These are phyloP conservation scores for Fusarium robinianum DNA, from an alignment of 2,329 filamentous ascomycete genomes.

Conservation along the genomic window DNA sequence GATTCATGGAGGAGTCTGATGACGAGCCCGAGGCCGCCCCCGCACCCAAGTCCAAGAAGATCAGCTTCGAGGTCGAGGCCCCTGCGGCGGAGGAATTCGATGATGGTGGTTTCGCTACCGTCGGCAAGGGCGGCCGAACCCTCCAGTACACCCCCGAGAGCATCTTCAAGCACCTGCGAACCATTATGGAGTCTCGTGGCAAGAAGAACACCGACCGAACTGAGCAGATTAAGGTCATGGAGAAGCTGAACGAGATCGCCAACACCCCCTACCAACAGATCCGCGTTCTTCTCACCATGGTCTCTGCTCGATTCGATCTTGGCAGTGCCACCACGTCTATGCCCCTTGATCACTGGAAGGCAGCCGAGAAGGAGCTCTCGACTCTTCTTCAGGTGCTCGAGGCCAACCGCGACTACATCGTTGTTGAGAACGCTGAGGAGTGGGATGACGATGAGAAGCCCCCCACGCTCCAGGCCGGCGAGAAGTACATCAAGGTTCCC, in stretches of 20 bases:
- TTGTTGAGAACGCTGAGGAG: slow-evolving; percentile 91
- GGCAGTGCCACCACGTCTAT: slow-evolving; percentile 80
- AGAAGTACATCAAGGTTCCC: slow-evolving; percentile 86
- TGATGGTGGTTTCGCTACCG: slow-evolving; percentile 85
- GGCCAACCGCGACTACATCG: slow-evolving; percentile 76
- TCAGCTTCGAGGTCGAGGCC: slow-evolving; percentile 49
- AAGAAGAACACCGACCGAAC: slow-evolving; percentile 97
- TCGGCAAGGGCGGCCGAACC: slow-evolving; percentile 86
- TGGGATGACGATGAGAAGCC: slow-evolving; percentile 99
- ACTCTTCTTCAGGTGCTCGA: slow-evolving; percentile 80
- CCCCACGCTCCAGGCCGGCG: slow-evolving; percentile 71
- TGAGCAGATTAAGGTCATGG: slow-evolving; percentile 97
- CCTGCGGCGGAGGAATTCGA: slow-evolving; percentile 61
- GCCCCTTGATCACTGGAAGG: slow-evolving; percentile 96
- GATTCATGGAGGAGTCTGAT: slow-evolving; percentile 84
- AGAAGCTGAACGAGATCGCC: slow-evolving; percentile 90
- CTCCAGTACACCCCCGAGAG: slow-evolving; percentile 94
- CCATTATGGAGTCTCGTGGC: slow-evolving; percentile 92
- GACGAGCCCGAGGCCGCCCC: slow-evolving; percentile 63
- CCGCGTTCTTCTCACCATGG: slow-evolving; percentile 85
- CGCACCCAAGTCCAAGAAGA: slow-evolving; percentile 53
- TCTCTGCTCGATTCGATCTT: slow-evolving; percentile 94
- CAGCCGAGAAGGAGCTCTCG: slow-evolving; percentile 84
- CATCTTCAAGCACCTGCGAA: slow-evolving; percentile 94
- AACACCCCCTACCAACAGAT: slow-evolving; percentile 92